Evolutionary conservation across 2,329 filamentous ascomycete genomes (phyloP).

Genomic region (Fusarium dlaminii): DNA sequence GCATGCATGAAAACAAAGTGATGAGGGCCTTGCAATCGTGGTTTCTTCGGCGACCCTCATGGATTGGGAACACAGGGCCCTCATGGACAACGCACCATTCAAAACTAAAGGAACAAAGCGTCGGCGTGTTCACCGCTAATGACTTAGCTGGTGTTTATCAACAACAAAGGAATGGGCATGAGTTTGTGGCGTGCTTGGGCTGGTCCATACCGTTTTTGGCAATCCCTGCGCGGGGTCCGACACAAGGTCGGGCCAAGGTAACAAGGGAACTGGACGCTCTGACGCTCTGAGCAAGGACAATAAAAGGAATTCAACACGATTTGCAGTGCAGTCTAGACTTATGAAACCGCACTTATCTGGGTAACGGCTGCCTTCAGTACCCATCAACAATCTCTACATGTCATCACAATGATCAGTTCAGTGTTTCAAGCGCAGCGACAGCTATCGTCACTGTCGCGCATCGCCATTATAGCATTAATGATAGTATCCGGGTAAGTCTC

Average conservation of each 20-base stretch:
- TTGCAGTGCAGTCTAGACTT: fast-evolving
- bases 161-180: fast-evolving
- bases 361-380: background rate
- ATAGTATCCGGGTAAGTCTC: fast-evolving
- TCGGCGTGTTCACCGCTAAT: background rate
- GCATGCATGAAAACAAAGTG: background rate
- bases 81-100: fast-evolving
- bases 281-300: background rate
- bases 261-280: too few species aligned
- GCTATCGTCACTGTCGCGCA: background rate
- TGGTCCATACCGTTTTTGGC: background rate
- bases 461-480: fast-evolving
- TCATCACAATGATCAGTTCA: background rate
- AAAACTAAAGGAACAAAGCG: background rate
- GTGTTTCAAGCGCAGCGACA: background rate
- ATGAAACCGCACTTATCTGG: background rate
- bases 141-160: fast-evolving
- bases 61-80: background rate
- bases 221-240: background rate
- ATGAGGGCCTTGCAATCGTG: fast-evolving
- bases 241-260: background rate
- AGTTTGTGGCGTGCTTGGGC: background rate
- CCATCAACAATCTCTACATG: background rate
- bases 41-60: background rate
- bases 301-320: background rate